phyloP scores from a whole-genome alignment of 306 rosid genomes.

The Lagenaria siceraria region DNA sequence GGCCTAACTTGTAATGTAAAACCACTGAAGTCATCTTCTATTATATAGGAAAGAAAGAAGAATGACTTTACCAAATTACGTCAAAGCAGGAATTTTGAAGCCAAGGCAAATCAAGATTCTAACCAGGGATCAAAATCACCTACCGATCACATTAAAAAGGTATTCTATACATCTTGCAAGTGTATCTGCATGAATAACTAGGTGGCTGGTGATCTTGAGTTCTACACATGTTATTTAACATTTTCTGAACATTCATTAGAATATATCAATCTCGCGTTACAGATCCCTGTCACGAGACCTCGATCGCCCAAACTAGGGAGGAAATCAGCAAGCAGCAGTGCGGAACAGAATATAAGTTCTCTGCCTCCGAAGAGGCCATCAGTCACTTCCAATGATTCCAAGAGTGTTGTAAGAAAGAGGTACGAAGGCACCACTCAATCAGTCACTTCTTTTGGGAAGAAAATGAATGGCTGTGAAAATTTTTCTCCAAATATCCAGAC shows the following conservation, averaged over 20 bases:
- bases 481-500: slow-evolving; percentile 64
- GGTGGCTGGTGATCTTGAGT: slow-evolving; percentile 3
- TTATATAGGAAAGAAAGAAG: slow-evolving; percentile 35
- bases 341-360: slow-evolving; percentile 14
- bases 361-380: slow-evolving; percentile 36
- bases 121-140: slow-evolving; percentile 18
- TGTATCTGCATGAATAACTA: neutral
- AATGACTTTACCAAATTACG: slow-evolving; percentile 23
- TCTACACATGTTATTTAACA: neutral
- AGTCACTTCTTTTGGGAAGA: slow-evolving; percentile 20
- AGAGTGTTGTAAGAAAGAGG: slow-evolving; percentile 16
- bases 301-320: slow-evolving; percentile 33
- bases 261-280: slow-evolving; percentile 7
- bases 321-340: slow-evolving; percentile 19
- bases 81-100: slow-evolving; percentile 24
- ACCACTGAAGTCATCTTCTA: neutral
- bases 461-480: slow-evolving; percentile 45
- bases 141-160: slow-evolving; percentile 36
- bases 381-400: slow-evolving; percentile 20
- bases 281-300: slow-evolving; percentile 27
- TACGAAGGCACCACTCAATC: slow-evolving; percentile 19
- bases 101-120: slow-evolving; percentile 31
- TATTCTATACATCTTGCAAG: neutral
- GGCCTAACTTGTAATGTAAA: neutral
- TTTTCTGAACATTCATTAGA: neutral